Evolutionary conservation across 2,329 filamentous ascomycete species (phyloP), one percentile per base, ranked within the genome.

Genomic region (Fusarium sulawesiense): DNA sequence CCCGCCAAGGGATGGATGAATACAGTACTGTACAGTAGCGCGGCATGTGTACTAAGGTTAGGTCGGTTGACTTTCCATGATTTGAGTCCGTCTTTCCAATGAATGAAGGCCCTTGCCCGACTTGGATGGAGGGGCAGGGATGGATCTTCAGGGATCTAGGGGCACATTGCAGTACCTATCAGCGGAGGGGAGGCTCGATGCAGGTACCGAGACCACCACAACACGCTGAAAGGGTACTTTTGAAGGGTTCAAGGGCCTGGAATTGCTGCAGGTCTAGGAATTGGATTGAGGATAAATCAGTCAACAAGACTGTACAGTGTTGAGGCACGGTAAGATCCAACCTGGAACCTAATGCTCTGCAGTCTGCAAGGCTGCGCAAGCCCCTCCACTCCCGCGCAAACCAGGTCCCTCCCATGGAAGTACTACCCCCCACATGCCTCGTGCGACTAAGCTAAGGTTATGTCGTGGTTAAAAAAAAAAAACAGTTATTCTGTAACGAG

Each of bases 331-430:
- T 53, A 25, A 53, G 18, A 37, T 37, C 18, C 34, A 37, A 37
- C 34, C 34, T 37, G 27, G 11, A 20, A 29, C 29, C 29, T 29
- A 29, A 51, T 51, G 56, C 59, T 29, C 44, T 65, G 37, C 59
- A 71, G 60, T 29, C 44, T 65, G 37, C 59, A 71, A 64, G 67
- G 68, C 63, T 70, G 50, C 67, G 57, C 66, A 67, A 68, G 57
- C 67, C 47, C 62, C 50, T 69, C 66, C 66, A 60, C 58, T 69
- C 66, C 66, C 66, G 56, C 58, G 48, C 66, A 56, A 70, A 64
- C 67, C 67, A 64, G 62, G 67, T 56, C 63, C 53, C 50, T 70
- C 66, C 29, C 10, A 14, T 12, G 27, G 27, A 63, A 60, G 47
- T 57, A 44, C 49, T 29, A 59, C 62, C 63, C 66, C 66, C 67